phyloP scores from a whole-genome alignment of 2,329 filamentous ascomycete genomes.

The Exserohilum turcica region DNA sequence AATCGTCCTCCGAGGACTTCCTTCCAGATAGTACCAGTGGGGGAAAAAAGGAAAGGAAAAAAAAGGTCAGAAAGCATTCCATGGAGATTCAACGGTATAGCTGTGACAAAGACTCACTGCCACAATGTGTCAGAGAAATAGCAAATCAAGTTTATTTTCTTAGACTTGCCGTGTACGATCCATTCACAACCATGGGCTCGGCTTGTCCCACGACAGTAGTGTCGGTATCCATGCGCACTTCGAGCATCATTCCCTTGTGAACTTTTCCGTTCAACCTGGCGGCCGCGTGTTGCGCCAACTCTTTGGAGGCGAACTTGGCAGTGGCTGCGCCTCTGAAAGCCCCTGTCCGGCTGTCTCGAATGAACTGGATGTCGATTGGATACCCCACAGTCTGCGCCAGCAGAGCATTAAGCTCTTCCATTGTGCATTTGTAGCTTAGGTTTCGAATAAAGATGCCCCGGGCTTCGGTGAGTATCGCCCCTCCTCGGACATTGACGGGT shows the following conservation, averaged over 20 bases:
- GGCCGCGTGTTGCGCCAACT: constrained; percentile 39
- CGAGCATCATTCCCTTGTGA: constrained; percentile 40
- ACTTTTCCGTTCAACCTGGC: constrained; percentile 30
- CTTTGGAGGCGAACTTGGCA: constrained; percentile 37
- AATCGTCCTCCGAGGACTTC: neutral
- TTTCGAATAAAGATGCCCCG: constrained; percentile 46
- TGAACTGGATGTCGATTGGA: constrained; percentile 34
- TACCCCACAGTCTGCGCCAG: constrained; percentile 35
- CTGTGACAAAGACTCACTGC: constrained; percentile 11
- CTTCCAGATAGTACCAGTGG: too few species aligned
- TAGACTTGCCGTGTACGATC: constrained; percentile 29
- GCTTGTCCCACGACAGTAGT: constrained; percentile 41
- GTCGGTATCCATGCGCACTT: constrained; percentile 43
- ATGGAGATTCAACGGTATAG: neutral
- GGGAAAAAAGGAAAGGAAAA: too few species aligned
- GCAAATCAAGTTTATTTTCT: neutral
- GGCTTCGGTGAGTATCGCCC: constrained; percentile 44
- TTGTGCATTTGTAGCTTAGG: constrained; percentile 34
- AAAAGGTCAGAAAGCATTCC: too few species aligned
- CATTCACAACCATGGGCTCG: constrained; percentile 39
- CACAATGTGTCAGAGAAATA: constrained; percentile 19
- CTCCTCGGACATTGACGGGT: constrained; percentile 46
- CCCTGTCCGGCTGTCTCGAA: constrained; percentile 31
- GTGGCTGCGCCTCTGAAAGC: constrained; percentile 42
- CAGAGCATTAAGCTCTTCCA: constrained; percentile 34